Base-by-base conservation (phyloP, 352 stramenopile species). In the Thalassiosira mediterranea region DNA sequence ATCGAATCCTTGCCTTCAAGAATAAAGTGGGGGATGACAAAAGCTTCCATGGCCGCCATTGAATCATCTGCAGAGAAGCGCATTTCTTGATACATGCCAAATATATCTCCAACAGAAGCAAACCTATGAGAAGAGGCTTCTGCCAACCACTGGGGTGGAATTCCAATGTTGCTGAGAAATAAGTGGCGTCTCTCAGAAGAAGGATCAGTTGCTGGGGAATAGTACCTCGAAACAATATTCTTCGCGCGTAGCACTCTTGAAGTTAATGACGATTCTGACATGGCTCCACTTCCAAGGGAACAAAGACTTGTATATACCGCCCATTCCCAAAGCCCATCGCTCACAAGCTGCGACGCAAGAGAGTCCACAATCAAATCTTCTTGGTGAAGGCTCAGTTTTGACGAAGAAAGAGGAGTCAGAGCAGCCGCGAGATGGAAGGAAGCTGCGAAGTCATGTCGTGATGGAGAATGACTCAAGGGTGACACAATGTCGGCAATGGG, bases 251-350 rank as follows among this genome's bases (percentile, higher is more conserved):
- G 37, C 17, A n/a, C 51, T 75, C 34, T 74, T 26, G 40, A 31
- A 74, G 57, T 38, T 29, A 73, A 52, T 40, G 66, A 23, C 29
- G 51, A 80, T 48, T 59, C 15, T 31, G 63, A 66, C 15, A 67
- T 8, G 11, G 19, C 10, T 8, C 26, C 25, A 59, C 49, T 66
- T 21, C 64, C 61, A 17, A 88, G 62, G 4, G 63, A 57, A 54
- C 76, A 92, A 26, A 92, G 56, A 28, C 54, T 83, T 47, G 81
- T 74, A 53, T 91, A 91, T 4, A 91, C 83, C 47, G 83, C 88
- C 85, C 85, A 91, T 74, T 90, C 76, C 88, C 88, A 93, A 1
- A 66, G 66, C 21, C 81, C 79, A 31, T 65, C 48, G 21, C 42
- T 51, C 46, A 89, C 59, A 2, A 93, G 79, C 70, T 93, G 88